A percentile compares a stretch with the other conserved stretches of the same genome.
These are phyloP conservation scores for Xylariaceae sp. DNA, from an alignment of 2,329 filamentous ascomycete species.

Conservation along the genomic window DNA sequence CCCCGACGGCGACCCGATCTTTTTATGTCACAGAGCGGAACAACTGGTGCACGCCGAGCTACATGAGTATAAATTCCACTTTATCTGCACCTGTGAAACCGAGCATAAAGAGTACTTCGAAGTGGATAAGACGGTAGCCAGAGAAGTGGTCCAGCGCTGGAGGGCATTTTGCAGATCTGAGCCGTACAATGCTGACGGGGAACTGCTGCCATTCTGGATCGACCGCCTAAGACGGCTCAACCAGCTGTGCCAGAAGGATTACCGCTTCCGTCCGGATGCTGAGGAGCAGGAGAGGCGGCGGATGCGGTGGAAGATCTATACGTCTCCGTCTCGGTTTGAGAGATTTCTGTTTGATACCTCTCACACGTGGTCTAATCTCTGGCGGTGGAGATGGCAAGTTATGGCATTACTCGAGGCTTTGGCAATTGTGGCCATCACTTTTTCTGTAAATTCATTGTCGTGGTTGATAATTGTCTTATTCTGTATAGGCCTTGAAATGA, in stretches of 20 bases:
- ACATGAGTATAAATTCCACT: neutral
- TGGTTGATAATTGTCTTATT: neutral
- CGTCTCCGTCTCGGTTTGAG: neutral
- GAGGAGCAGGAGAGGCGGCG: neutral
- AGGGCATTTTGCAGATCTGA: constrained; percentile 5
- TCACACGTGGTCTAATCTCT: neutral
- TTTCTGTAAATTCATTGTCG: neutral
- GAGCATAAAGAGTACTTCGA: constrained; percentile 11
- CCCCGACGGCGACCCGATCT: neutral
- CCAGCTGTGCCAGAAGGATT: neutral
- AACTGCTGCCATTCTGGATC: constrained; percentile 8
- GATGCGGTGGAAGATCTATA: constrained; percentile 1
- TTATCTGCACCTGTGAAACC: neutral
- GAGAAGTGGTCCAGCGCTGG: constrained; percentile 5
- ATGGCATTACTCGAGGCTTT: neutral
- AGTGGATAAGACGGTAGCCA: neutral
- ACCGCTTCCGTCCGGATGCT: neutral
- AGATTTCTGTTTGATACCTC: neutral
- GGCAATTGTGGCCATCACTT: neutral
- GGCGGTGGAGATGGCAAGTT: neutral
- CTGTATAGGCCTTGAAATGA: neutral
- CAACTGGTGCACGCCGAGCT: neutral
- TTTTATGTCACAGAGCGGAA: neutral
- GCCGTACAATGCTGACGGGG: constrained; percentile 7
- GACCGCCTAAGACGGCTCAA: constrained; percentile 1